Percentiles rank a stretch among this genome's conserved stretches.
Conservation (phyloP, 192 early-diverging fungal species). For the Gamsiella multidivaricata region DNA sequence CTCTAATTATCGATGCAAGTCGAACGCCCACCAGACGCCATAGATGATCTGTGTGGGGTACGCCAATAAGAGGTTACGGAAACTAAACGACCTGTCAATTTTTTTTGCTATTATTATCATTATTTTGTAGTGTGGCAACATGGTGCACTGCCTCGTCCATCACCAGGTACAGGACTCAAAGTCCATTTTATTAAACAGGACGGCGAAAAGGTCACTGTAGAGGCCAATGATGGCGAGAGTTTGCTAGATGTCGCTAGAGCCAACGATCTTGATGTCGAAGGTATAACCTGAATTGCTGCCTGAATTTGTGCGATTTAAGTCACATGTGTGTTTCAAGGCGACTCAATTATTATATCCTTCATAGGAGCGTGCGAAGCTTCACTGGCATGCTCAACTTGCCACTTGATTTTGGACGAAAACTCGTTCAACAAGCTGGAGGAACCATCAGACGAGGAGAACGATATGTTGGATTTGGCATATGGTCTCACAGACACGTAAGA, state of each 20-base stretch:
- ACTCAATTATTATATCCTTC: background rate
- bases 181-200: constrained; percentile 90
- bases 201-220: constrained; percentile 79
- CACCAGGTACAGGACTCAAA: constrained; percentile 55
- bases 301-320: background rate
- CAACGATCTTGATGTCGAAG: constrained; percentile 94
- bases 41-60: too few relatives aligned
- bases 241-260: constrained; percentile 92
- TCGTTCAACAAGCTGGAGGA: constrained; percentile 89
- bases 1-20: background rate
- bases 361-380: constrained; percentile 95
- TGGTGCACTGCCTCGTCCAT: constrained; percentile 43
- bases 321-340: background rate
- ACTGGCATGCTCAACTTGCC: constrained; percentile 94
- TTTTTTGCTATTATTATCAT: background rate
- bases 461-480: constrained; percentile 98
- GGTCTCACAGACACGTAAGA: constrained; percentile 93
- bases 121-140: constrained; percentile 25
- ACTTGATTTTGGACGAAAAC: constrained; percentile 86
- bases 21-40: too few relatives aligned
- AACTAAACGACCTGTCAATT: too few relatives aligned
- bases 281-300: constrained; percentile 48
- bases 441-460: constrained; percentile 97
- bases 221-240: constrained; percentile 86
- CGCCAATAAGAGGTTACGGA: too few relatives aligned